Conservation (phyloP, 805 yeast genomes). For the Zygosaccharomyces rouxii region DNA sequence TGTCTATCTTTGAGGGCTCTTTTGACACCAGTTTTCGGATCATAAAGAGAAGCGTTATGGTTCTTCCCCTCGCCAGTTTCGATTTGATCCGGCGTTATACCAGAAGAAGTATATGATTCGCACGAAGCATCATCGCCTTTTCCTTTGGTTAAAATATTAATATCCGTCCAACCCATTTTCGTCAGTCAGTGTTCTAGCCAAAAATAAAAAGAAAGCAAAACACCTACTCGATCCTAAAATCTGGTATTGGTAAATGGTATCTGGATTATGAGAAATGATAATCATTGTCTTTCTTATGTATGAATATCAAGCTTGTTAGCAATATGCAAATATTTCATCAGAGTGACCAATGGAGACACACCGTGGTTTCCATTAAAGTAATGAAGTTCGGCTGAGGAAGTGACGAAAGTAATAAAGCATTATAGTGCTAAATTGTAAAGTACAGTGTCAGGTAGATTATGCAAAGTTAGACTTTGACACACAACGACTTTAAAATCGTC, state of each 20-base stretch:
- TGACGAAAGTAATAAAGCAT: not conserved
- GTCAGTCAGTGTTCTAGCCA: not conserved
- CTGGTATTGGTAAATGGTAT: not conserved
- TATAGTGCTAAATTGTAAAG: not conserved
- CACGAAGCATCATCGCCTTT: not conserved
- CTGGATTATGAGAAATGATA: not conserved
- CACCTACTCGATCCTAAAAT: not conserved
- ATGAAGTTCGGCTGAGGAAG: not conserved
- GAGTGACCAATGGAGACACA: not conserved
- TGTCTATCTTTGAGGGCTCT: constrained; percentile 19
- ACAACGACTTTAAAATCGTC: not conserved
- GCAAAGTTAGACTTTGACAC: not conserved
- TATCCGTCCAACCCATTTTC: not conserved
- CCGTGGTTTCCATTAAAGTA: not conserved
- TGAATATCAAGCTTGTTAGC: not conserved
- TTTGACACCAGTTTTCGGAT: constrained; percentile 15
- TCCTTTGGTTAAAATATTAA: not conserved
- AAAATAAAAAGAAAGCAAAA: not conserved
- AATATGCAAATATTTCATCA: not conserved
- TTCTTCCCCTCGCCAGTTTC: not conserved
- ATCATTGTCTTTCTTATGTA: not conserved
- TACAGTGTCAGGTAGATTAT: not conserved
- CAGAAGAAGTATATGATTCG: not conserved
- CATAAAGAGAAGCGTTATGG: constrained; percentile 1
- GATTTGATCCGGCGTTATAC: not conserved